A percentile compares a stretch with the other conserved stretches of the same genome.
These are phyloP conservation scores for Collybiopsis luxurians DNA, from an alignment of 768 basidiomycete species.

Conservation along the genomic window DNA sequence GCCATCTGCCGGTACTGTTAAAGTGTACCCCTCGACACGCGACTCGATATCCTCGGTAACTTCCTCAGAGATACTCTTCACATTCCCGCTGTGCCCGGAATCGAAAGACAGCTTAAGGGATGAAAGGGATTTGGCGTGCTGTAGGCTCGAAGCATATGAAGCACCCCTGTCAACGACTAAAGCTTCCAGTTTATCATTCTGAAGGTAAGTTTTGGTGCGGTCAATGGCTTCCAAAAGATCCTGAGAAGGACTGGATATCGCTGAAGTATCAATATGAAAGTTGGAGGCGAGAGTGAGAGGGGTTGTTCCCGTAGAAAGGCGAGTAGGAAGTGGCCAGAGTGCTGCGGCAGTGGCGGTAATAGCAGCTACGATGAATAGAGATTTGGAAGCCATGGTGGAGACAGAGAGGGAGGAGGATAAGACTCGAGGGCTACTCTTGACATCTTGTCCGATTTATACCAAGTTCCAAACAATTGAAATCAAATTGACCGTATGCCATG, in stretches of 20 bases:
- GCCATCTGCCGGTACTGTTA: slow-evolving; percentile 55
- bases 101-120: slow-evolving; percentile 28
- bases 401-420: background rate
- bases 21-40: slow-evolving; percentile 58
- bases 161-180: slow-evolving; percentile 40
- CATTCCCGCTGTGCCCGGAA: background rate
- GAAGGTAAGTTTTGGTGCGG: slow-evolving; percentile 27
- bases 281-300: slow-evolving; percentile 16
- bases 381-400: background rate
- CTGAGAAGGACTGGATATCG: slow-evolving; percentile 24
- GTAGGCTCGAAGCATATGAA: slow-evolving; percentile 24
- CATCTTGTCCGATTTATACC: background rate
- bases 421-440: background rate
- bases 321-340: slow-evolving; percentile 27
- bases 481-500: too few relatives aligned
- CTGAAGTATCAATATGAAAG: slow-evolving; percentile 32
- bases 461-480: too few relatives aligned
- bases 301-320: slow-evolving; percentile 16
- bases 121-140: slow-evolving; percentile 24
- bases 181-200: slow-evolving; percentile 35
- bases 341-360: slow-evolving; percentile 11
- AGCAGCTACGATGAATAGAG: slow-evolving; percentile 5
- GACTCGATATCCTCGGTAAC: slow-evolving; percentile 46
- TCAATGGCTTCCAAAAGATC: slow-evolving; percentile 37
- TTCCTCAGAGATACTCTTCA: slow-evolving; percentile 21